phyloP scores from a whole-genome alignment of 495 filamentous ascomycete genomes.

The Talaromyces thailandensis region DNA sequence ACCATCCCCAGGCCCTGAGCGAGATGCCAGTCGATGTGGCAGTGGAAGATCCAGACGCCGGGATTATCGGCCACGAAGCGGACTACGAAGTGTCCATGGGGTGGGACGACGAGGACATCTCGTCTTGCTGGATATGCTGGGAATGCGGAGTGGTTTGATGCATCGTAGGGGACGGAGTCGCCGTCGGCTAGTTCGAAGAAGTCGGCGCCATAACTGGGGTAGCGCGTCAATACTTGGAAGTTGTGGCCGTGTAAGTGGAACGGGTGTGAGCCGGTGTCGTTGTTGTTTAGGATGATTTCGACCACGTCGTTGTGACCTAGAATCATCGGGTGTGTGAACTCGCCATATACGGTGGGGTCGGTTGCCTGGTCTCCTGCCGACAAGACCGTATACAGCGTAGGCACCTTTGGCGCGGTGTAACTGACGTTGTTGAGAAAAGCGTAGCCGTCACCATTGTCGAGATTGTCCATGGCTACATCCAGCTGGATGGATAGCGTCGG shows the following conservation, averaged over 20 bases:
- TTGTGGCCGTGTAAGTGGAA: slow-evolving; percentile 87
- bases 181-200: slow-evolving; percentile 23
- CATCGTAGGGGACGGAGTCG: slow-evolving; percentile 30
- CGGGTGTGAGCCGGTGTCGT: slow-evolving; percentile 64
- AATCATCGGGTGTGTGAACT: slow-evolving; percentile 59
- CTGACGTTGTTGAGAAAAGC: slow-evolving; percentile 78
- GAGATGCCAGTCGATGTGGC: slow-evolving; percentile 63
- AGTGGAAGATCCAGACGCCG: slow-evolving; percentile 51
- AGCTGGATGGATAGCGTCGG: slow-evolving; percentile 21
- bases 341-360: slow-evolving; percentile 62
- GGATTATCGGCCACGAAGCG: slow-evolving; percentile 61
- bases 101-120: slow-evolving; percentile 47
- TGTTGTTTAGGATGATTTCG: slow-evolving; percentile 76
- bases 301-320: slow-evolving; percentile 59
- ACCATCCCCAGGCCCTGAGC: slow-evolving; percentile 30
- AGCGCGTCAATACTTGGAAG: slow-evolving; percentile 61
- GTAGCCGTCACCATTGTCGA: slow-evolving; percentile 26
- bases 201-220: slow-evolving; percentile 29
- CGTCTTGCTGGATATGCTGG: slow-evolving; percentile 40
- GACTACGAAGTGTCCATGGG: slow-evolving; percentile 52
- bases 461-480: slow-evolving; percentile 40
- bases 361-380: slow-evolving; percentile 52
- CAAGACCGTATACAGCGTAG: slow-evolving; percentile 68
- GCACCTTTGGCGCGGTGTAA: slow-evolving; percentile 66
- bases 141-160: slow-evolving; percentile 27